Conservation (phyloP, 2,329 filamentous ascomycete species). For the Plectosphaerella sp. region DNA sequence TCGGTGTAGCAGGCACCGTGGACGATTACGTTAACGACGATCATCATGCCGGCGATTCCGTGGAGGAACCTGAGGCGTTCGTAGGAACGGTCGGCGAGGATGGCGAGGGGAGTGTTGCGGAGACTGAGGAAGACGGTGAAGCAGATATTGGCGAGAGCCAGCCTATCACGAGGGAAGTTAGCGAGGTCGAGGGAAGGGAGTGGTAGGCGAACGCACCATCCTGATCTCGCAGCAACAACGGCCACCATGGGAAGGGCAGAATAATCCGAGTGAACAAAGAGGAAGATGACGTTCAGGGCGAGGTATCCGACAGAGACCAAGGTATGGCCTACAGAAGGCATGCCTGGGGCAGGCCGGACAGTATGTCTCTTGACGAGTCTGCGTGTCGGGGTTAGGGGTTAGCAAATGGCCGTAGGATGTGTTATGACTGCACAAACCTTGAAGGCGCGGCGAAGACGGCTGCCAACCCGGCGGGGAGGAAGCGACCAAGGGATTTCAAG, state of each 20-base stretch:
- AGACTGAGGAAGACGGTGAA: slow-evolving; percentile 51
- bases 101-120: slow-evolving; percentile 52
- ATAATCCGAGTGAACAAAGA: slow-evolving; percentile 25
- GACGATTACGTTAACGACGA: slow-evolving; percentile 38
- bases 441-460: slow-evolving; percentile 5
- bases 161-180: slow-evolving; percentile 18
- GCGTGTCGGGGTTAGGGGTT: too few relatives aligned
- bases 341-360: slow-evolving; percentile 6
- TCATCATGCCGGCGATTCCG: slow-evolving; percentile 45
- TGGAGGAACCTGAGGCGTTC: slow-evolving; percentile 56
- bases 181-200: not conserved
- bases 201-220: slow-evolving; percentile 25
- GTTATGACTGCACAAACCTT: slow-evolving; percentile 1
- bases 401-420: too few relatives aligned
- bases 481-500: slow-evolving; percentile 6
- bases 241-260: slow-evolving; percentile 19
- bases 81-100: slow-evolving; percentile 50
- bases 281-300: slow-evolving; percentile 25
- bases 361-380: slow-evolving; percentile 7
- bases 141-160: slow-evolving; percentile 39
- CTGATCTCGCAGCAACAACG: slow-evolving; percentile 31
- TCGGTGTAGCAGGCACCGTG: slow-evolving; percentile 40
- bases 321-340: slow-evolving; percentile 22
- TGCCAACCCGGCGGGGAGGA: slow-evolving; percentile 3
- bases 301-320: slow-evolving; percentile 22